Conservation (phyloP, 352 stramenopile genomes). For the Blastocystis sp. region DNA sequence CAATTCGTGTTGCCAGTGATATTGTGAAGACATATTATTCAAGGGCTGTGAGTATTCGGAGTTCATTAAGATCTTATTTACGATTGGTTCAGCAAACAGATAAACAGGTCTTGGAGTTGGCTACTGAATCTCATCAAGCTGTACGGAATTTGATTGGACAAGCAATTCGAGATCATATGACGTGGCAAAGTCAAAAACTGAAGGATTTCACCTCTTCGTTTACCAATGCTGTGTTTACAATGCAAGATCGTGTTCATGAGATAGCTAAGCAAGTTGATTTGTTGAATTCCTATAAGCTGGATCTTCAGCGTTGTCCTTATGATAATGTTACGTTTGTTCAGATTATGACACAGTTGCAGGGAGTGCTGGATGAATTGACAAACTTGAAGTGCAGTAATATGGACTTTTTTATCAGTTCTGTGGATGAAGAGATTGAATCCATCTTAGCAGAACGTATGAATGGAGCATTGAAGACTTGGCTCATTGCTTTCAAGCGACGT, state of each 20-base stretch:
- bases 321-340: conserved; percentile 56
- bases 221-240: conserved; percentile 81
- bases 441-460: conserved; percentile 66
- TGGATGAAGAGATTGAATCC: conserved; percentile 68
- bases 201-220: conserved; percentile 72
- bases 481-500: conserved; percentile 65
- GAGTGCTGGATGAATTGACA: conserved; percentile 68
- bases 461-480: conserved; percentile 65
- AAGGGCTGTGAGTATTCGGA: conserved; percentile 89
- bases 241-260: conserved; percentile 96
- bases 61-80: conserved; percentile 85
- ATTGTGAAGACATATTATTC: conserved; percentile 91
- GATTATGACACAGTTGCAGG: conserved; percentile 66
- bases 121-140: conserved; percentile 23
- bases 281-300: conserved; percentile 80
- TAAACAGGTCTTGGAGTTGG: neutral
- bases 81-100: conserved; percentile 65
- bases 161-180: conserved; percentile 16
- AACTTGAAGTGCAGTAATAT: conserved; percentile 69
- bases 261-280: conserved; percentile 82
- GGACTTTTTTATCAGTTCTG: conserved; percentile 64
- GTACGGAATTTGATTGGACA: conserved; percentile 53
- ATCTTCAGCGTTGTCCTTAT: conserved; percentile 72
- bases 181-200: conserved; percentile 64
- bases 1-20: conserved; percentile 85